A percentile compares a stretch with the other conserved stretches of the same genome.
Conservation (phyloP, 1,284 basidiomycete genomes). For the Ganoderma lucidum region DNA sequence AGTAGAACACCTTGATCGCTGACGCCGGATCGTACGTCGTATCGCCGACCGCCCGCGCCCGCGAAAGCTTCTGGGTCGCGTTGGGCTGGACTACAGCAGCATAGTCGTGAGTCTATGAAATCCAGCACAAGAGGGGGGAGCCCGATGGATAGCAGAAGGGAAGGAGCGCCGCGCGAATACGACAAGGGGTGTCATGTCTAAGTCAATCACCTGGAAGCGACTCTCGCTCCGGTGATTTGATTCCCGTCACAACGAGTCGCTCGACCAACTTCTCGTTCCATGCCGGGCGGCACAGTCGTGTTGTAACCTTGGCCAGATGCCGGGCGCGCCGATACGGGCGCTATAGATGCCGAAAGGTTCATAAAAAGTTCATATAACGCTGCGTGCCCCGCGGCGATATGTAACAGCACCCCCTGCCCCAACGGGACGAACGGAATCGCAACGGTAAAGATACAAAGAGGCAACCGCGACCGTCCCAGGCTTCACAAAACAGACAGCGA, state of each 20-base stretch:
- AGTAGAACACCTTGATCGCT: constrained; percentile 46
- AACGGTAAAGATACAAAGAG: neutral
- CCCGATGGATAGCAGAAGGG: neutral
- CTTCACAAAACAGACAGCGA: neutral
- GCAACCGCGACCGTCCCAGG: neutral
- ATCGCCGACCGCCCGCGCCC: constrained; percentile 44
- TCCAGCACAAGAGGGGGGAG: neutral
- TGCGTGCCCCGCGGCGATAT: constrained; percentile 1
- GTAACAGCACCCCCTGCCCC: neutral
- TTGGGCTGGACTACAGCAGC: constrained; percentile 40
- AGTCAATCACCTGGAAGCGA: neutral
- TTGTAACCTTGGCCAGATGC: neutral
- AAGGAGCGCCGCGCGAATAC: neutral
- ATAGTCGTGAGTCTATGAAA: neutral
- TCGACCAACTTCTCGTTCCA: neutral
- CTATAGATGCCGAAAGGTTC: constrained; percentile 10
- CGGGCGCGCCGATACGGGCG: constrained; percentile 7
- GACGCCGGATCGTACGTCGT: constrained; percentile 41
- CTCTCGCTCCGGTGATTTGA: constrained; percentile 3
- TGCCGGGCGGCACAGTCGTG: neutral
- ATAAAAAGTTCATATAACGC: constrained; percentile 4
- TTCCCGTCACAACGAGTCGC: neutral
- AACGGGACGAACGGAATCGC: neutral
- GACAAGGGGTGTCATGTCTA: too few relatives aligned
- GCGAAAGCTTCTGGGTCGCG: constrained; percentile 38